Conservation (phyloP, 805 yeast species). For the Wickerhamomyces queroliae region DNA sequence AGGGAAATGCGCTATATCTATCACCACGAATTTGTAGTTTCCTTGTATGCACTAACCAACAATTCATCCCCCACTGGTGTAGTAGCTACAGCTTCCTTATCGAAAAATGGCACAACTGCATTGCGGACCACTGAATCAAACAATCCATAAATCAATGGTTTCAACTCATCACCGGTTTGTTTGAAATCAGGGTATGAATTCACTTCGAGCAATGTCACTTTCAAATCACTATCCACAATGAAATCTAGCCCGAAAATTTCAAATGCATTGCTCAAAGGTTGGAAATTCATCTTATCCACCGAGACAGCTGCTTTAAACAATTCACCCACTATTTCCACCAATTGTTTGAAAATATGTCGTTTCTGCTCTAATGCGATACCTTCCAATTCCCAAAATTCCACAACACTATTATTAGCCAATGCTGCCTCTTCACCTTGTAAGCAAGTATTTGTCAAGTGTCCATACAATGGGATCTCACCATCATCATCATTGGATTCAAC, state of each 20-base stretch:
- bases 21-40: slow-evolving; percentile 31
- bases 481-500: slow-evolving; percentile 42
- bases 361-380: slow-evolving; percentile 35
- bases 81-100: slow-evolving; percentile 6
- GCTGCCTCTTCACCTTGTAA: slow-evolving; percentile 53
- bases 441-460: slow-evolving; percentile 94
- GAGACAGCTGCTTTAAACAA: slow-evolving; percentile 74
- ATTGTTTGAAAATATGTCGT: slow-evolving; percentile 40
- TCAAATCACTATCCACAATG: slow-evolving; percentile 50
- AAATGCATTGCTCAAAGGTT: slow-evolving; percentile 72
- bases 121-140: slow-evolving; percentile 50
- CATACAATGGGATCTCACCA: slow-evolving; percentile 25
- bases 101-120: slow-evolving; percentile 45
- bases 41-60: slow-evolving; percentile 35
- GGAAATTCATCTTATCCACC: slow-evolving; percentile 81
- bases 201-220: slow-evolving; percentile 70
- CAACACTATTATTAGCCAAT: slow-evolving; percentile 40
- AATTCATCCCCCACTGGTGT: slow-evolving; percentile 10
- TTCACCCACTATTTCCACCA: slow-evolving; percentile 60
- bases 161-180: slow-evolving; percentile 82
- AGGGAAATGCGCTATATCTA: neutral
- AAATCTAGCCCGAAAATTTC: slow-evolving; percentile 91
- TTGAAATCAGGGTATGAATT: slow-evolving; percentile 96
- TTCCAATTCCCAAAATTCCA: slow-evolving; percentile 52
- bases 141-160: slow-evolving; percentile 56